Base-by-base conservation (phyloP, 495 filamentous ascomycete genomes). In the Penicillium samsonianum region DNA sequence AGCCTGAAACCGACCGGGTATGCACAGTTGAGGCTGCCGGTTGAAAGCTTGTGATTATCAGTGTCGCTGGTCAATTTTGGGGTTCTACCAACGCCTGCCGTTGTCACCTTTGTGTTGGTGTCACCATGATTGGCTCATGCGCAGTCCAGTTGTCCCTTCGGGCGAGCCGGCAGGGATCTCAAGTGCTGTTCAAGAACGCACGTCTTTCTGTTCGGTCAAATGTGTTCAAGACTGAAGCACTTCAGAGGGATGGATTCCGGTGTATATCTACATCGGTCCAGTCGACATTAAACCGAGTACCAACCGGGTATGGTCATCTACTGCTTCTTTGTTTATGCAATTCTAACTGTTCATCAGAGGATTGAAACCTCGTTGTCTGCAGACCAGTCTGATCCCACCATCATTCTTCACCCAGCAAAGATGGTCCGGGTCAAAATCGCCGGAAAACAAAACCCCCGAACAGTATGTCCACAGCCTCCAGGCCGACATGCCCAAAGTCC, bases 371-470 rank as follows among this genome's bases (percentile, higher is more conserved):
- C 19, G 38, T 5, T 45, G 38, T 42, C 35, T 50, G n/a, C 47
- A 50, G 33, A 35, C 28, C 8, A 23, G 8, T n/a, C 33, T 48
- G 3, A 42, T 46, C 16, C 31, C 58, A 26, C 55, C 47, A 28
- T 57, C 50, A 20, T 48, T 35, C 19, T 38, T 58, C 23, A 45
- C 40, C 19, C 59, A 65, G 28, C 65, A 63, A 45, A 61, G 68
- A 62, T 67, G 65, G 61, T 57, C 60, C 47, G 55, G 67, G 22
- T 67, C 65, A 9, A 60, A 71, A 43, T 56, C 64, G 8, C 60
- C 71, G 12, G 65, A 69, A 7, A 61, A 58, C 25, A 14, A 40
- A 20, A 20, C 49, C 11, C 23, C 63, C 0, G 56, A 64, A 56
- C 51, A 50, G 67, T 70, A 65, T 9, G 67, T 68, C 19, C 26